phyloP scores from a whole-genome alignment of 164 flowering plant species.

The Aristolochia fimbriata region DNA sequence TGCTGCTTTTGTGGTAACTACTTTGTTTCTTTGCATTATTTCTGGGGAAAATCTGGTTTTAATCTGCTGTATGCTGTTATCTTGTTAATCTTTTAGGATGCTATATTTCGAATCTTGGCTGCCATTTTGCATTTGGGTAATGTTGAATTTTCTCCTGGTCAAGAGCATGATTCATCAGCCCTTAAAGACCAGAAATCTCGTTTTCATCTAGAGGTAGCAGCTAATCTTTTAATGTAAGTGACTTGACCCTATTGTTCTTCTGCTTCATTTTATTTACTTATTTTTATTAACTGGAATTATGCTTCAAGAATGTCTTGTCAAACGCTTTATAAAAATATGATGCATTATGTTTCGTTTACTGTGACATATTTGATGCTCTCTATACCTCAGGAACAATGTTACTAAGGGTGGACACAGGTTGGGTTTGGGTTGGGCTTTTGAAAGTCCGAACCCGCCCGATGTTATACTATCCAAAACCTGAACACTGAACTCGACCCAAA shows the following conservation, averaged over 20 bases:
- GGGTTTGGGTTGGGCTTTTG: no score
- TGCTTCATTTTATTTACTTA: neutral
- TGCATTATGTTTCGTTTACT: neutral
- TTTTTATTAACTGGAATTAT: neutral
- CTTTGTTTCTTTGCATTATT: no score
- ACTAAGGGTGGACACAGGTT: no score
- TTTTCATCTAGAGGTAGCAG: conserved; percentile 77
- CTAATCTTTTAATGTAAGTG: conserved; percentile 75
- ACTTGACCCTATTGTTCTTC: neutral
- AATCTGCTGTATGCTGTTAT: neutral
- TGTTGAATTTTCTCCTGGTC: conserved; percentile 91
- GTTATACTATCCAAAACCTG: no score
- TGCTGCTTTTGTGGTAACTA: no score
- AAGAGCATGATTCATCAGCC: conserved; percentile 92
- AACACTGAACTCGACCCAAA: no score
- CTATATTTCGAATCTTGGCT: conserved; percentile 89
- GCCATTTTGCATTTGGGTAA: conserved; percentile 92
- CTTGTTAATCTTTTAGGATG: conserved; percentile 39
- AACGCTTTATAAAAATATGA: neutral
- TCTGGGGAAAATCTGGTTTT: no score
- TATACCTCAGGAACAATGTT: no score
- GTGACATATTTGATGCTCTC: no score
- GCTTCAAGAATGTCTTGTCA: neutral
- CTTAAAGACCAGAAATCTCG: conserved; percentile 73
- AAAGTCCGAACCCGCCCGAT: no score